Evolutionary conservation across 129 eudicot genomes (phyloP).

Genomic region (Sambucus nigra): DNA sequence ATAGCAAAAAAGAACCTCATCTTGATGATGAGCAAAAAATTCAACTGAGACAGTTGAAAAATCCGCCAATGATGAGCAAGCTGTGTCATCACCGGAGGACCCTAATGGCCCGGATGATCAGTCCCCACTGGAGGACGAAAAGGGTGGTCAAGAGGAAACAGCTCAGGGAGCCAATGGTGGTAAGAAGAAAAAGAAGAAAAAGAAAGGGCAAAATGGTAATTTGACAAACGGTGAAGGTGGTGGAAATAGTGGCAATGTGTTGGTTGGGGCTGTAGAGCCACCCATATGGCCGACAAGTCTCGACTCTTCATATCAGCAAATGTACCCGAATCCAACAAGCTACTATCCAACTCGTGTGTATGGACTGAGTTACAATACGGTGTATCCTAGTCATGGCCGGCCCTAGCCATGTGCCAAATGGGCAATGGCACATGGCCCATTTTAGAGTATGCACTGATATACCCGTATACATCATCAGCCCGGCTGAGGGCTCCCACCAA

Average conservation of each 20-base stretch:
- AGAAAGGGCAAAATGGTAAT: constrained; percentile 25
- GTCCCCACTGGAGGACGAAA: constrained; percentile 6
- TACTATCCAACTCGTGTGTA: constrained; percentile 40
- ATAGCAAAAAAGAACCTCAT: constrained; percentile 5
- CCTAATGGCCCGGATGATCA: constrained; percentile 12
- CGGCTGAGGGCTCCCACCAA: no score
- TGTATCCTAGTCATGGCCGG: constrained; percentile 34
- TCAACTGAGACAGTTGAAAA: constrained; percentile 14
- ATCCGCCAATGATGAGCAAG: constrained; percentile 12
- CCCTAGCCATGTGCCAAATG: no score
- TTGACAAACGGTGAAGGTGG: constrained; percentile 17
- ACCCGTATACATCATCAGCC: no score
- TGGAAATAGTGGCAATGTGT: constrained; percentile 3
- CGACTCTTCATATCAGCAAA: constrained; percentile 27
- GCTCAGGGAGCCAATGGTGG: constrained; percentile 8
- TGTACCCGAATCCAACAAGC: constrained; percentile 31
- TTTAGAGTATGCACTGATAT: no score
- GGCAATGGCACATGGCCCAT: no score
- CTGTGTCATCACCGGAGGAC: constrained; percentile 5
- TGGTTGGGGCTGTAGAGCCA: constrained; percentile 5
- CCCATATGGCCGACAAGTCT: constrained; percentile 20
- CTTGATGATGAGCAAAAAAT: constrained; percentile 13
- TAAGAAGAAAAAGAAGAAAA: constrained; percentile 44
- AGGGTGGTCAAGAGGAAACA: constrained; percentile 16
- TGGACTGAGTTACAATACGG: constrained; percentile 58